These are phyloP conservation scores for Trichophyton schoenleinii DNA, from an alignment of 2,329 filamentous ascomycete species.

Conservation along the genomic window DNA sequence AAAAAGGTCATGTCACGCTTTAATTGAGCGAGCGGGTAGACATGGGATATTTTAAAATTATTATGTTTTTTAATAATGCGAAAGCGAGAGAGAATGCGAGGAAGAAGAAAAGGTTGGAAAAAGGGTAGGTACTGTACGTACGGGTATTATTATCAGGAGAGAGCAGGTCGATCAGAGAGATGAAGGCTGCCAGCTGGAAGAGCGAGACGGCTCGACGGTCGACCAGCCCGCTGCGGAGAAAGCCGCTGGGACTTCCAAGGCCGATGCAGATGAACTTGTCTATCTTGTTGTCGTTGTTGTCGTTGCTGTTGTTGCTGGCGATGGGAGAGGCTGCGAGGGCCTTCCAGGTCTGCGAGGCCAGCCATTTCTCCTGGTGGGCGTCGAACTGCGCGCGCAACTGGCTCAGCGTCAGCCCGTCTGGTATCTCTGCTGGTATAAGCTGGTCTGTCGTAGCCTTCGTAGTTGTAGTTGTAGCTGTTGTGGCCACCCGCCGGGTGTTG, in stretches of 20 bases:
- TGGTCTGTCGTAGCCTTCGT: slow-evolving; percentile 4
- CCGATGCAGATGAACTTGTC: slow-evolving; percentile 29
- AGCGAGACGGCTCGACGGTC: slow-evolving; percentile 30
- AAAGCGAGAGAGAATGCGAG: slow-evolving; percentile 1
- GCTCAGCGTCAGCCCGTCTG: slow-evolving; percentile 20
- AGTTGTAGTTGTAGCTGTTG: neutral
- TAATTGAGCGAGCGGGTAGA: neutral
- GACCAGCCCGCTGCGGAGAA: slow-evolving; percentile 31
- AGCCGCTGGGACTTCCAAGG: slow-evolving; percentile 31
- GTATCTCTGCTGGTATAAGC: slow-evolving; percentile 27
- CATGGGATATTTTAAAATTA: neutral
- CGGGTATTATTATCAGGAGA: neutral
- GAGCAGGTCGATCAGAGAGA: slow-evolving; percentile 19
- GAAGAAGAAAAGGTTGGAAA: neutral
- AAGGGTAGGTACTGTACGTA: slow-evolving; percentile 13
- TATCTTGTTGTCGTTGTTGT: slow-evolving; percentile 5
- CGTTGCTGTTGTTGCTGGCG: neutral
- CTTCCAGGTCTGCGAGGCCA: slow-evolving; percentile 20
- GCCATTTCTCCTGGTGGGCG: slow-evolving; percentile 20
- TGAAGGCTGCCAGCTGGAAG: slow-evolving; percentile 31
- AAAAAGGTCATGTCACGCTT: too few species aligned
- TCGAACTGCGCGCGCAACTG: slow-evolving; percentile 23
- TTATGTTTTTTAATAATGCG: neutral
- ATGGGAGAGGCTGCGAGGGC: slow-evolving; percentile 8
- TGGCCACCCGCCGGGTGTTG: slow-evolving; percentile 6